Evolutionary conservation across 2,329 filamentous ascomycete species (phyloP).

Genomic region (Colletotrichum tamarilloi): DNA sequence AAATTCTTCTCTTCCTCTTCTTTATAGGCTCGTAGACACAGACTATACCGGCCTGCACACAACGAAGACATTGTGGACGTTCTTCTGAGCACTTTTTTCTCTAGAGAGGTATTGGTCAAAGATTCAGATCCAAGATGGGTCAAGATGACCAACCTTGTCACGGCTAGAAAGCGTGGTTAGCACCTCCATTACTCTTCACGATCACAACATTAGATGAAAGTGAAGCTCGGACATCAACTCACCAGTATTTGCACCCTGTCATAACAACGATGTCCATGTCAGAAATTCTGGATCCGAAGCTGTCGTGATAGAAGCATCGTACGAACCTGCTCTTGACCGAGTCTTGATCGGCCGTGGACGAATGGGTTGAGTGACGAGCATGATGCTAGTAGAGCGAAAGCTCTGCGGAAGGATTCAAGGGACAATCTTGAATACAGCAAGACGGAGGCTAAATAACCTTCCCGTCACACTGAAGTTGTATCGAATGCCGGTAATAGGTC

Average conservation of each 20-base stretch:
- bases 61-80: conserved; percentile 33
- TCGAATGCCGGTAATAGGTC: background rate
- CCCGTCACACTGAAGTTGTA: background rate
- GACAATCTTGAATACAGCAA: background rate
- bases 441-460: conserved; percentile 5
- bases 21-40: conserved; percentile 36
- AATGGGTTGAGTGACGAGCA: conserved; percentile 35
- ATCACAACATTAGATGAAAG: background rate
- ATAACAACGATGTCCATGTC: background rate
- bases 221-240: background rate
- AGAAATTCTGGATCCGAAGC: conserved; percentile 1
- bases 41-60: conserved; percentile 31
- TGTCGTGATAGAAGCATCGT: background rate
- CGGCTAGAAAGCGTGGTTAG: conserved; percentile 29
- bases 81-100: conserved; percentile 37
- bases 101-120: conserved; percentile 7
- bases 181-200: background rate
- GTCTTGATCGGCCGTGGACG: conserved; percentile 36
- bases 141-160: conserved; percentile 31
- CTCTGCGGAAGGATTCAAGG: background rate
- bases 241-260: conserved; percentile 36
- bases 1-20: conserved; percentile 33
- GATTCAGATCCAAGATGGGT: background rate
- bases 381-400: background rate
- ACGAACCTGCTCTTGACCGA: conserved; percentile 37